Conservation (phyloP, 1,139 yeast genomes). For the Candida smagusa region DNA sequence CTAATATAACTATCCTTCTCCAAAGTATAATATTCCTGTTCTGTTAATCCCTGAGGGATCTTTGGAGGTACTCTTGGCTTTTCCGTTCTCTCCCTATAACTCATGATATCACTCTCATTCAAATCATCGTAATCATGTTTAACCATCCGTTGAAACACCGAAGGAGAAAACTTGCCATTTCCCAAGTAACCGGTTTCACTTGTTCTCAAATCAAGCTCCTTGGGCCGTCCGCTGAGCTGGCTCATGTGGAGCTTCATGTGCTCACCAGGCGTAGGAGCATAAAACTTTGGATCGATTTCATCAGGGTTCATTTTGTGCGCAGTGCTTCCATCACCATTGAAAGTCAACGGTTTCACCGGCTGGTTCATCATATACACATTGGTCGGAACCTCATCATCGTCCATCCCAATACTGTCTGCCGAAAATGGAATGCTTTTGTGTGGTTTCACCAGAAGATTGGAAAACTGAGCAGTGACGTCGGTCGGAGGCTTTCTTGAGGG, state of each 20-base stretch:
- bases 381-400: constrained; percentile 28
- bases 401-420: constrained; percentile 43
- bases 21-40: constrained; percentile 45
- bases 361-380: constrained; percentile 35
- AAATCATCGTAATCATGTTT: constrained; percentile 9
- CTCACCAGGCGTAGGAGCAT: constrained; percentile 48
- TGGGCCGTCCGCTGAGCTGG: constrained; percentile 3
- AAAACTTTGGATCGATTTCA: constrained; percentile 43
- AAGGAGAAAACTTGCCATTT: constrained; percentile 37
- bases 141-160: constrained; percentile 28
- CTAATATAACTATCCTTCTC: constrained; percentile 42
- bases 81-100: constrained; percentile 36
- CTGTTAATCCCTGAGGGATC: constrained; percentile 49
- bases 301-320: constrained; percentile 23
- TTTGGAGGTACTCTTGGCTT: constrained; percentile 53
- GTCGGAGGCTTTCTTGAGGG: constrained; percentile 24
- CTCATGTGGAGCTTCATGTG: constrained; percentile 17
- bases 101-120: constrained; percentile 11
- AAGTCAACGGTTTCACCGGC: constrained; percentile 29
- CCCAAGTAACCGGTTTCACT: constrained; percentile 23
- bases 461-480: neutral
- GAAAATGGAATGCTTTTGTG: constrained; percentile 35
- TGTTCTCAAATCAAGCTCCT: constrained; percentile 16
- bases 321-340: constrained; percentile 8
- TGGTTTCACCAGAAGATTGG: constrained; percentile 11